phyloP scores from a whole-genome alignment of 176 grass and related monocot genomes.

The Zizania latifolia region DNA sequence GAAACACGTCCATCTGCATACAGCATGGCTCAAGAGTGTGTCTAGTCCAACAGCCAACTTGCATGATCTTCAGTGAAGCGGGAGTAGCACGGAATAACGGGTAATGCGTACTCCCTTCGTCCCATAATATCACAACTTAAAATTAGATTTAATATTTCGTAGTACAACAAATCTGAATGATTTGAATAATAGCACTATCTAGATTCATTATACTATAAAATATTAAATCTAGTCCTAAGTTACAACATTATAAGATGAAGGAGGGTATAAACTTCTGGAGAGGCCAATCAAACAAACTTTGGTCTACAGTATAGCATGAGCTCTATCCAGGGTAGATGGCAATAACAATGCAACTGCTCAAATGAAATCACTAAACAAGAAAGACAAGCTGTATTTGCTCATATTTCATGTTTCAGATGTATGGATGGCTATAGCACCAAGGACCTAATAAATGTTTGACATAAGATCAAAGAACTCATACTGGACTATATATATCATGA shows the following conservation, averaged over 20 bases:
- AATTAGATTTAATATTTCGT: too few relatives aligned
- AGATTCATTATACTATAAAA: too few relatives aligned
- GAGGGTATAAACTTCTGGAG: too few relatives aligned
- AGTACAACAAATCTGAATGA: too few relatives aligned
- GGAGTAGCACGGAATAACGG: constrained; percentile 20
- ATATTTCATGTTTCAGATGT: background rate
- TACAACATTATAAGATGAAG: too few relatives aligned
- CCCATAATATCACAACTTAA: too few relatives aligned
- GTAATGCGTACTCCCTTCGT: too few relatives aligned
- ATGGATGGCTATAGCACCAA: background rate
- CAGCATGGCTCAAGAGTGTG: background rate
- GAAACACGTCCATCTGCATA: constrained; percentile 10
- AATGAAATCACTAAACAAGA: background rate
- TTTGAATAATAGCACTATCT: too few relatives aligned
- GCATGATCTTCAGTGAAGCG: constrained; percentile 36
- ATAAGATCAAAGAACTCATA: background rate
- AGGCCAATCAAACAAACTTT: background rate
- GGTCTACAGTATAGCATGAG: background rate
- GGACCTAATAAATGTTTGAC: background rate
- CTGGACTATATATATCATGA: background rate
- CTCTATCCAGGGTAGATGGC: background rate
- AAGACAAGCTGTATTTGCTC: background rate
- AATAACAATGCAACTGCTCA: background rate
- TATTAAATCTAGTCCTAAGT: too few relatives aligned
- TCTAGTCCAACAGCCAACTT: constrained; percentile 18